Conservation (phyloP, 164 flowering plant genomes). For the Euptelea pleiosperma region DNA sequence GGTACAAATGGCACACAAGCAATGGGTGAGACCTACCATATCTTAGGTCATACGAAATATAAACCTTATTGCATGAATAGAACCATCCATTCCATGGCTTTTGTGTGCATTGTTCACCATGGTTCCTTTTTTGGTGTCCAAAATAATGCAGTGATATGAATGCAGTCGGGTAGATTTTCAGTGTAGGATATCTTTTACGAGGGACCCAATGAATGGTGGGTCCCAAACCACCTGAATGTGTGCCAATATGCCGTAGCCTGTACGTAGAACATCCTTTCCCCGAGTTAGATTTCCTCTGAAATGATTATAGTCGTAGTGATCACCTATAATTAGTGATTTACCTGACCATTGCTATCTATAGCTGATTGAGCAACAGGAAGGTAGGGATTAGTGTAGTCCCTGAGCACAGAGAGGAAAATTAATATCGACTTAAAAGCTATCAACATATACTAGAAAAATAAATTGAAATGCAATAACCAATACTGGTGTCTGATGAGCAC, state of each 20-base stretch:
- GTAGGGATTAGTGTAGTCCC: conserved; percentile 95
- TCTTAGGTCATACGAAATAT: too few relatives aligned
- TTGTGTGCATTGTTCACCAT: background rate
- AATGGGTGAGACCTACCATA: background rate
- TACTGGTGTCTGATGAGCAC: background rate
- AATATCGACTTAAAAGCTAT: too few relatives aligned
- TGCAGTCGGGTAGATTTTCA: background rate
- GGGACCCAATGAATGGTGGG: too few relatives aligned
- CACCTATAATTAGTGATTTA: conserved; percentile 20
- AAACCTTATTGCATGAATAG: background rate
- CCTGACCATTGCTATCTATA: conserved; percentile 86
- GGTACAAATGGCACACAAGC: background rate
- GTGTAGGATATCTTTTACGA: too few relatives aligned
- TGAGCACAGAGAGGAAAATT: conserved; percentile 21
- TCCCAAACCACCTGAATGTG: background rate
- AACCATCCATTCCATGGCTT: background rate
- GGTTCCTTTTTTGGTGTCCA: background rate
- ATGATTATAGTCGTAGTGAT: background rate
- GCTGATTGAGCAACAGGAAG: conserved; percentile 97
- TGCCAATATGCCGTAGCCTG: background rate
- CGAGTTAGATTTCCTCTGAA: background rate
- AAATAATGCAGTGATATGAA: background rate
- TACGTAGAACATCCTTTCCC: too few relatives aligned
- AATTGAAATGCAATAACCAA: background rate
- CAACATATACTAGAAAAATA: background rate